phyloP scores from a whole-genome alignment of 163 green algal species.

The Prototheca cutis region DNA sequence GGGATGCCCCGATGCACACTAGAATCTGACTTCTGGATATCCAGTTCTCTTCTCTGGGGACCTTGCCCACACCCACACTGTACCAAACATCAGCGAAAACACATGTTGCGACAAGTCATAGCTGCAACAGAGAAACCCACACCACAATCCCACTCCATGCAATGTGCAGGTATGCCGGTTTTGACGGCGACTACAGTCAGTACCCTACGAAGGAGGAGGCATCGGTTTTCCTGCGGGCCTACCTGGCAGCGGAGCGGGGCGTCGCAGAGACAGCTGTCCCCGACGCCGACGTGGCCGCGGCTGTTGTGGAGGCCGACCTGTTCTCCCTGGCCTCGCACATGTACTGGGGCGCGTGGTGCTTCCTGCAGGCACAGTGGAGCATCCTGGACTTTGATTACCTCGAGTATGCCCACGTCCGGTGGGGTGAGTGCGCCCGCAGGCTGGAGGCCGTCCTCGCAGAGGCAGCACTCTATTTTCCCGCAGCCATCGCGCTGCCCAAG shows the following conservation, averaged over 20 bases:
- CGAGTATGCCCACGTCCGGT: slow-evolving; percentile 47
- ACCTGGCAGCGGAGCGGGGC: slow-evolving; percentile 19
- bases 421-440: slow-evolving; percentile 50
- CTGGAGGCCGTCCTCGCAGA: slow-evolving; percentile 37
- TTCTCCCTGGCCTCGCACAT: slow-evolving; percentile 76
- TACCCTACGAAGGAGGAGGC: slow-evolving; percentile 27
- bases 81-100: no score
- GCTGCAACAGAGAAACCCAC: no score
- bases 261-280: background rate
- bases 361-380: slow-evolving; percentile 69
- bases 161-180: slow-evolving; percentile 74
- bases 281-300: slow-evolving; percentile 32
- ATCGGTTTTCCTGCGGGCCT: slow-evolving; percentile 21
- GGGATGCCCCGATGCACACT: no score
- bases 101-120: no score
- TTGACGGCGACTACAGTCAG: slow-evolving; percentile 79
- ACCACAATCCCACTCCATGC: no score
- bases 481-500: no score
- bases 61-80: no score
- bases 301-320: slow-evolving; percentile 64
- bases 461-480: background rate
- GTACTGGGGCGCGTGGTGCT: slow-evolving; percentile 84
- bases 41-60: background rate
- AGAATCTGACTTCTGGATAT: background rate
- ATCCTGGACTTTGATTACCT: slow-evolving; percentile 91